These are phyloP conservation scores for Allium fistulosum DNA, from an alignment of 106 monocot species.

Conservation along the genomic window DNA sequence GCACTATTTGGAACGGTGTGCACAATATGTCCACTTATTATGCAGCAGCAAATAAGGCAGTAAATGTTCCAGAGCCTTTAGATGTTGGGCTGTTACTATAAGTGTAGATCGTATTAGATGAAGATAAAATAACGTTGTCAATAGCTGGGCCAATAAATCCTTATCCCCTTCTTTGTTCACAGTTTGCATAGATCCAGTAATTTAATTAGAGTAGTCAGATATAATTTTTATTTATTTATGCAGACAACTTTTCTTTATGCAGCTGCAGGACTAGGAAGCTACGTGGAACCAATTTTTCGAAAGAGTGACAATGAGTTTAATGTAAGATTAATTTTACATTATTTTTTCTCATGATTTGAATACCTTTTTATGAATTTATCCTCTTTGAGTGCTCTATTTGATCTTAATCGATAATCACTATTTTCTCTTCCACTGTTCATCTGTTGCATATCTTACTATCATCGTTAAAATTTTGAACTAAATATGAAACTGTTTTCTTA, in stretches of 20 bases:
- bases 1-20: too few relatives aligned
- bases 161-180: not conserved
- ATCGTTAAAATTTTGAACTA: too few relatives aligned
- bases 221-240: not conserved
- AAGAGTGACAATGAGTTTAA: conserved; percentile 56
- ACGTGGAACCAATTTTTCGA: conserved; percentile 57
- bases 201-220: not conserved
- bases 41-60: conserved; percentile 67
- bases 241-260: conserved; percentile 3
- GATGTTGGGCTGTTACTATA: conserved; percentile 75
- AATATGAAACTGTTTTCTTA: too few relatives aligned
- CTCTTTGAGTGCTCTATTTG: too few relatives aligned
- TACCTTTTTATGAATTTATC: too few relatives aligned
- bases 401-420: too few relatives aligned
- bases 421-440: too few relatives aligned
- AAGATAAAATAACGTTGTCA: conserved; percentile 23
- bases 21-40: not conserved
- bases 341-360: too few relatives aligned
- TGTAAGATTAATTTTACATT: conserved; percentile 25
- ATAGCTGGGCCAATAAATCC: conserved; percentile 47
- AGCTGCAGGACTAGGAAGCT: conserved; percentile 72
- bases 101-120: conserved; percentile 44
- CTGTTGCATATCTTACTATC: too few relatives aligned
- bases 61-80: conserved; percentile 78
- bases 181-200: not conserved